phyloP scores from a whole-genome alignment of 805 yeast genomes.

The Brettanomyces anomalus region DNA sequence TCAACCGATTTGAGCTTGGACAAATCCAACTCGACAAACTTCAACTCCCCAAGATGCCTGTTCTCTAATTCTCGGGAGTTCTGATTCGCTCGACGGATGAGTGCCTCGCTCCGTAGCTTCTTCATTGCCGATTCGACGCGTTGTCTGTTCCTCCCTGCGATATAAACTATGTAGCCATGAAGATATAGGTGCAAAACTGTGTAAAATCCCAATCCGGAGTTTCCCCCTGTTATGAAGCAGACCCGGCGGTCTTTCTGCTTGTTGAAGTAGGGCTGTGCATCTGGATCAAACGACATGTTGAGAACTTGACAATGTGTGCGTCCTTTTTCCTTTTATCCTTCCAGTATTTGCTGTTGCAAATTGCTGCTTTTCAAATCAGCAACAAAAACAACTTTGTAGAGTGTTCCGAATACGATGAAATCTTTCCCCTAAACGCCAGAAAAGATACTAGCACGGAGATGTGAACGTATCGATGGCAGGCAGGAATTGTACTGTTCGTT shows the following conservation, averaged over 20 bases:
- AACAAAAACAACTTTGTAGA: no score
- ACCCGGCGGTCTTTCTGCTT: slow-evolving; percentile 48
- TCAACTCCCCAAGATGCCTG: slow-evolving; percentile 40
- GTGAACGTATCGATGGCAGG: no score
- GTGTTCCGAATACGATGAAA: no score
- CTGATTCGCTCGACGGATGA: slow-evolving; percentile 17
- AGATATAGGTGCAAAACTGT: slow-evolving; percentile 67
- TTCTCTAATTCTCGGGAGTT: slow-evolving; percentile 10
- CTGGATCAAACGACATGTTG: slow-evolving; percentile 28
- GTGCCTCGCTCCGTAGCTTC: slow-evolving; percentile 49
- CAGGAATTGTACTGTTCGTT: no score
- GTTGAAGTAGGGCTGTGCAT: slow-evolving; percentile 49
- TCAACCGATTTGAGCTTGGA: slow-evolving; percentile 37
- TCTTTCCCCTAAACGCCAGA: no score
- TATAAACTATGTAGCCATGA: slow-evolving; percentile 69
- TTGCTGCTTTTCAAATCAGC: no score
- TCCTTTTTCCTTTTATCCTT: no score
- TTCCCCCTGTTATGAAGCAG: slow-evolving; percentile 75
- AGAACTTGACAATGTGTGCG: no score
- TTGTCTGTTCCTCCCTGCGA: slow-evolving; percentile 58
- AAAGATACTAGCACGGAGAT: no score
- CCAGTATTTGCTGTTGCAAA: no score
- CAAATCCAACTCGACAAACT: slow-evolving; percentile 48
- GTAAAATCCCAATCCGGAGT: slow-evolving; percentile 72
- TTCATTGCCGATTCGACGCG: slow-evolving; percentile 50